A percentile compares a stretch with the other conserved stretches of the same genome.
phyloP scores from a whole-genome alignment of 2,329 filamentous ascomycete species.

The Sclerotinia subarctica region DNA sequence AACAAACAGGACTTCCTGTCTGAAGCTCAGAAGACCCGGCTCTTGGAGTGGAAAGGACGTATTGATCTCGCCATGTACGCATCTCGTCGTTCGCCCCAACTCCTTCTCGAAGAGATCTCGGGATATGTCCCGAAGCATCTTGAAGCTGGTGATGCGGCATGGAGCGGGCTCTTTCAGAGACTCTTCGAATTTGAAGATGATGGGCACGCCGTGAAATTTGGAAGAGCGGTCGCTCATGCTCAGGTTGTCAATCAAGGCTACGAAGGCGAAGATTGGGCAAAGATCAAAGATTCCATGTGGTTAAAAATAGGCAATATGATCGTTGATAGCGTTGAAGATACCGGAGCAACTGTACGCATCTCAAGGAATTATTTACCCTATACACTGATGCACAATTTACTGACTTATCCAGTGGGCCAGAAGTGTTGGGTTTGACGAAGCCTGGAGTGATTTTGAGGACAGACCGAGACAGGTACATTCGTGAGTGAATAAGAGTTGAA shows the following conservation, averaged over 20 bases:
- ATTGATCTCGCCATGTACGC: slow-evolving; percentile 72
- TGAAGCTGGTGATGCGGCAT: slow-evolving; percentile 32
- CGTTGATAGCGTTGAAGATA: slow-evolving; percentile 56
- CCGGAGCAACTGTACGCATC: slow-evolving; percentile 37
- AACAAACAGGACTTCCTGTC: slow-evolving; percentile 60
- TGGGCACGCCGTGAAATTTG: slow-evolving; percentile 76
- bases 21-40: slow-evolving; percentile 57
- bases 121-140: slow-evolving; percentile 51
- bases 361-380: not conserved
- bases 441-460: slow-evolving; percentile 52
- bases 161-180: slow-evolving; percentile 45
- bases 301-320: slow-evolving; percentile 57
- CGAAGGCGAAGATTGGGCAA: slow-evolving; percentile 48
- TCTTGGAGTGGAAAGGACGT: slow-evolving; percentile 81
- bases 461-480: slow-evolving; percentile 26
- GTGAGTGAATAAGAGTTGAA: slow-evolving; percentile 16
- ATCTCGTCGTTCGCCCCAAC: slow-evolving; percentile 60
- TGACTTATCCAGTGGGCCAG: slow-evolving; percentile 52
- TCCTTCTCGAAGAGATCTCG: slow-evolving; percentile 57
- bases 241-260: slow-evolving; percentile 50
- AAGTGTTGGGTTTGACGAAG: slow-evolving; percentile 59
- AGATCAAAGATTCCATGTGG: slow-evolving; percentile 58
- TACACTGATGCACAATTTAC: not conserved
- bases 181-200: slow-evolving; percentile 62
- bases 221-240: slow-evolving; percentile 66